phyloP scores from a whole-genome alignment of 2,329 filamentous ascomycete species.

The Pleomassaria siparia region DNA sequence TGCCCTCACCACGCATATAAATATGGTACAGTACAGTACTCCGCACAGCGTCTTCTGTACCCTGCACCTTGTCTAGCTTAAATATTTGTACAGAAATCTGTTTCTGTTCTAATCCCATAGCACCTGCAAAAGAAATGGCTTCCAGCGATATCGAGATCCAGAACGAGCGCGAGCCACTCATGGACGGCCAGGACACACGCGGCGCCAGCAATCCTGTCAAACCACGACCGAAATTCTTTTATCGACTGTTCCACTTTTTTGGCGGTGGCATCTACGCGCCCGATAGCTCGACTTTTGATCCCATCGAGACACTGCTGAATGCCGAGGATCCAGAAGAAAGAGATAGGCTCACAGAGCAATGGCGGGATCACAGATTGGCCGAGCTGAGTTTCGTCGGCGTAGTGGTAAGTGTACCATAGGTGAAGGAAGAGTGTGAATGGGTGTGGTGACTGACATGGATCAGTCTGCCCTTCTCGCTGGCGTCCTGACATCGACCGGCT shows the following conservation, averaged over 20 bases:
- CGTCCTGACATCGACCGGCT: constrained; percentile 47
- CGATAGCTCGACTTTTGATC: constrained; percentile 39
- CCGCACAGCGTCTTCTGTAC: background rate
- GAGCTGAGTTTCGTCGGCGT: constrained; percentile 48
- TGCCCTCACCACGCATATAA: background rate
- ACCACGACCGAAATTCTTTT: background rate
- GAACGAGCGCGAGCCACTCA: background rate
- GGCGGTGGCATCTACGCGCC: constrained; percentile 38
- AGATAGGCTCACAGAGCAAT: constrained; percentile 41
- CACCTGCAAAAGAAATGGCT: background rate
- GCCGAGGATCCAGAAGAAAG: constrained; percentile 32
- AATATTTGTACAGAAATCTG: too few relatives aligned
- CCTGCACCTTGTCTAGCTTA: background rate
- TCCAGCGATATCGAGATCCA: background rate
- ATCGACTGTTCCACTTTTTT: constrained; percentile 29
- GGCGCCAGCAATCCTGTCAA: background rate
- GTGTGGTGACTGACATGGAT: background rate
- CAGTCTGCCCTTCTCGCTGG: constrained; percentile 44
- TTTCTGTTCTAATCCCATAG: background rate
- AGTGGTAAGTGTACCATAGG: constrained; percentile 32
- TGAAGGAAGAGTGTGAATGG: background rate
- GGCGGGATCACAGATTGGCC: constrained; percentile 44
- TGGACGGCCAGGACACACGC: background rate
- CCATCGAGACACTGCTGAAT: constrained; percentile 43
- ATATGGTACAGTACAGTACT: background rate